Evolutionary conservation across 2,329 filamentous ascomycete species (phyloP).

Genomic region (Ceratocystis variospora): DNA sequence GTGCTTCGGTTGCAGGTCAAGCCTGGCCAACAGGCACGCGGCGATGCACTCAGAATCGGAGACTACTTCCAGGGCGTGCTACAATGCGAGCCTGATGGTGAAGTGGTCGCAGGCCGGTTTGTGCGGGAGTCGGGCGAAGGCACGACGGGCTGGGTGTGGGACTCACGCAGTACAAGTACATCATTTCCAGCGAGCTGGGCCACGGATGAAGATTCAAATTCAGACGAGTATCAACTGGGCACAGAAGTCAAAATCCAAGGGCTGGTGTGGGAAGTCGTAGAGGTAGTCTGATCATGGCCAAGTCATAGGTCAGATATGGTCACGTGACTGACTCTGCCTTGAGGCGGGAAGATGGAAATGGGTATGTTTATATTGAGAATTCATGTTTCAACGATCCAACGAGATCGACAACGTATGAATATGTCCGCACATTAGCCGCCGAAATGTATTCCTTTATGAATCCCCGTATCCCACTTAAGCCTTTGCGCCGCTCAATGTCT

Average conservation of each 20-base stretch:
- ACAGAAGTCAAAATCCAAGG: background rate
- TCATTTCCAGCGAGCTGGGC: slow-evolving; percentile 6
- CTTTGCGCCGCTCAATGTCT: too few species aligned
- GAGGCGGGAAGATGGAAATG: too few species aligned
- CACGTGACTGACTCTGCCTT: background rate
- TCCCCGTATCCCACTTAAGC: too few species aligned
- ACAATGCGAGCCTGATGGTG: background rate
- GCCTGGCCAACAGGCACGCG: background rate
- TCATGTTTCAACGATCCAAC: too few species aligned
- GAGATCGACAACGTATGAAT: too few species aligned
- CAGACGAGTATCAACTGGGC: background rate
- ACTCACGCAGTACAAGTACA: slow-evolving; percentile 3
- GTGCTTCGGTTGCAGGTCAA: background rate
- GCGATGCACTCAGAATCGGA: slow-evolving; percentile 7
- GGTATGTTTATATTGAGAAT: too few species aligned
- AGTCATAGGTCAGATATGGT: background rate
- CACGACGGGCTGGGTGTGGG: slow-evolving; percentile 1
- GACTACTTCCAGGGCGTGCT: slow-evolving; percentile 15
- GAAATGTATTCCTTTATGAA: too few species aligned
- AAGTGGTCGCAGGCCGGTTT: background rate
- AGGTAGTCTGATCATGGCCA: slow-evolving; percentile 1
- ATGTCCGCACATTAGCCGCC: too few species aligned
- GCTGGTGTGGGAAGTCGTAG: slow-evolving; percentile 10
- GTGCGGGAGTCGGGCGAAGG: background rate
- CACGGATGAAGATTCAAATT: background rate